Evolutionary conservation across 768 basidiomycete species (phyloP), one percentile per base, ranked within the genome.

Genomic region (Lentinula boryana): DNA sequence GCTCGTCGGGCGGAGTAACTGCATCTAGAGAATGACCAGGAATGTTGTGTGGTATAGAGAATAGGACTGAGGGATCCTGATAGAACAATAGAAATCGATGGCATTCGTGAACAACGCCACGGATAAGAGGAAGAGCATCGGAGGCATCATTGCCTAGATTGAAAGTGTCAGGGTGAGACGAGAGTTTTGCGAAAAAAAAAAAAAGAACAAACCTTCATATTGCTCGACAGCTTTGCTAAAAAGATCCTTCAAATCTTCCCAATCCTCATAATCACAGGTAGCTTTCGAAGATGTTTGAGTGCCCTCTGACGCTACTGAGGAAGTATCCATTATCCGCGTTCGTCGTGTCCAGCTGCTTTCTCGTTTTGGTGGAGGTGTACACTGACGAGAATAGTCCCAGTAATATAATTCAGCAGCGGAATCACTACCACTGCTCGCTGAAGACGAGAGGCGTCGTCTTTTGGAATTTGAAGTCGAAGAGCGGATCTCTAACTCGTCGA

Each of bases 81-180:
- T 82, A 82, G 32, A 71, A 70, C 32, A 76, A 63, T 58, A 86
- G 74, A 64, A 87, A 85, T n/a, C 83, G 79, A 69, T 85, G 83
- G 69, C 84, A 87, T 68, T 87, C 85, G 64, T 87, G 84, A 4
- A 88, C 79, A 54, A 87, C 82, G 5, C 80, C 86, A 33, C 87
- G 79, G 48, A 88, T 71, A 9, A 86, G 75, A 1, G 83, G 77
- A 6, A 86, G 72, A 1, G 83, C 78, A 53, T 83, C 82, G 43
- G 69, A 63, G 16, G 77, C 69, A 53, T 84, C 78, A 60, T 80
- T 79, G 36, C 66, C 80, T 83, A 60, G 38, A 60, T 53, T 43
- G 31, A 16, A 31, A 43, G n/a, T 35, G 52, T 40, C 56, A 43
- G 57, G 50, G 48, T 23, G 55, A 56, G 40, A 36, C 38, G 8